Percentiles rank a stretch among this genome's conserved stretches.
phyloP scores from a whole-genome alignment of 1,284 basidiomycete species.

The Psilocybe mexicana region DNA sequence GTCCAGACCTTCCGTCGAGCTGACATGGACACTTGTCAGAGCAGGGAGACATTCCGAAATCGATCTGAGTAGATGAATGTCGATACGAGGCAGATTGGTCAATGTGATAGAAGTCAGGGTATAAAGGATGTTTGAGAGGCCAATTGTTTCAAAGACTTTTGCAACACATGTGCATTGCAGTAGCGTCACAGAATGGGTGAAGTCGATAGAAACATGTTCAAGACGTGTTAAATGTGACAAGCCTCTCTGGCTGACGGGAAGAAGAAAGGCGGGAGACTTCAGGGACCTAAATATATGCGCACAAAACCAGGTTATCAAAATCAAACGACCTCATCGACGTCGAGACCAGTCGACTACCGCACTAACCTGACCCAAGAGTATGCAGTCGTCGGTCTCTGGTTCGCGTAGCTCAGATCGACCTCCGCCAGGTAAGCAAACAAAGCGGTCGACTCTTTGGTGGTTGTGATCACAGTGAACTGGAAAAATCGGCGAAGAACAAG shows the following conservation, averaged over 20 bases:
- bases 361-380: conserved; percentile 42
- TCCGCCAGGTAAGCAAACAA: conserved; percentile 28
- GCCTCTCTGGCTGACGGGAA: conserved; percentile 23
- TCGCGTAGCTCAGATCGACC: conserved; percentile 18
- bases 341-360: conserved; percentile 2
- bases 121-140: conserved; percentile 13
- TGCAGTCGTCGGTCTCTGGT: conserved; percentile 20
- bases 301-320: conserved; percentile 2
- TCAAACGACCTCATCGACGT: not conserved
- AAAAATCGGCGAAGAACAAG: conserved; percentile 45
- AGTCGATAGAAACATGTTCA: conserved; percentile 36
- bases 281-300: conserved; percentile 31
- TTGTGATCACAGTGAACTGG: conserved; percentile 29
- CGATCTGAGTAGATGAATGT: conserved; percentile 43
- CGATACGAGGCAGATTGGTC: conserved; percentile 54
- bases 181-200: conserved; percentile 37
- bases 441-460: conserved; percentile 27
- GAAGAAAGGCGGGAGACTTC: conserved; percentile 22
- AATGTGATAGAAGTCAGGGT: conserved; percentile 46
- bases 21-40: conserved; percentile 50
- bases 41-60: conserved; percentile 47
- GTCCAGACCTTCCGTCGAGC: conserved; percentile 58
- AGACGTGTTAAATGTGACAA: conserved; percentile 29
- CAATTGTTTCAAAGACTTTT: conserved; percentile 30
- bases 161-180: conserved; percentile 37